Evolutionary conservation across 2,329 filamentous ascomycete species (phyloP), one percentile per base, ranked within the genome.

Genomic region (Neonectria sp.): DNA sequence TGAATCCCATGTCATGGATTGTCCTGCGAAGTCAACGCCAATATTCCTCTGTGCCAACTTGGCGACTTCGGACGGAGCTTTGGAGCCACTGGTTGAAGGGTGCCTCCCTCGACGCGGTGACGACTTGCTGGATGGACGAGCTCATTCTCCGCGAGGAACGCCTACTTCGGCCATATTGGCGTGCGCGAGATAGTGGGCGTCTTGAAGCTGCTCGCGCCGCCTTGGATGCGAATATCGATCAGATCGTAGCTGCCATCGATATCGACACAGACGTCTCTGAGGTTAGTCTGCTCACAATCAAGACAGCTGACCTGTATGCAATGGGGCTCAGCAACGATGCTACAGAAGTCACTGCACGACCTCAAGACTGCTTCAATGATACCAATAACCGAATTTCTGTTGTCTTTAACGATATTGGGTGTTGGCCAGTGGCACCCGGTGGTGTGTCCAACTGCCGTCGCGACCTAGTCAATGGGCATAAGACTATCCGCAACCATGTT

Each of bases 391-490:
- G 70, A 3, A 65, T 72, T 31, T 71, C 68, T 2, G 63, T 72
- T 1, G 65, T 72, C 0, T 72, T 72, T n/a, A 72, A 72, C 37
- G 70, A 72, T 12, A 69, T 72, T 7, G 70, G 70, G 4, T 72
- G 70, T 17, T 72, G 70, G 70, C 70, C 70, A 2, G 65, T 72
- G 7, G 65, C 70, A 2, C 70, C 70, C 2, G 70, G 70, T 13
- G 70, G 70, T 24, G 70, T 72, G 0, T 72, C 70, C 6, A 72
- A 72, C 55, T 72, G 70, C 12, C 60, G 70, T 31, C 68, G 69
- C 24, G 70, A 72, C 17, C 35, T 72, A 12, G 70, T 72, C 55
- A 72, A 72, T n/a, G 70, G 70, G 2, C 70, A 71, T 27, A 69
- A 46, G 13, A 72, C 70, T 0, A 72, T 72, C n/a, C 67, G 70